A percentile compares a stretch with the other conserved stretches of the same genome.
phyloP scores from a whole-genome alignment of 2,329 filamentous ascomycete genomes.

The Aureobasidium vineae region DNA sequence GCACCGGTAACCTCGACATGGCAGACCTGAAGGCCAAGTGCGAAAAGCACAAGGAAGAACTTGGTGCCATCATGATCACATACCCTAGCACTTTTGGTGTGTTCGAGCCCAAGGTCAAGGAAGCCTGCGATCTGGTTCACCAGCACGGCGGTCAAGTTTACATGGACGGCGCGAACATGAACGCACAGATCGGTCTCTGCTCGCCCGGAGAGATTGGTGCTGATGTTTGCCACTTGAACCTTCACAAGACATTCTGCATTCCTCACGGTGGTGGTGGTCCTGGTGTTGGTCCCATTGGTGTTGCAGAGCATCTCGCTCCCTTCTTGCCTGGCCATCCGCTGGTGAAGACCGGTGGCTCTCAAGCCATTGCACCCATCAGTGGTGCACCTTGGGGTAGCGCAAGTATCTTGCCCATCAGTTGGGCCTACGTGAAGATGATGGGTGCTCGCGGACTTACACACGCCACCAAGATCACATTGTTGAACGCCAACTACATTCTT shows the following conservation, averaged over 20 bases:
- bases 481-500: conserved; percentile 97
- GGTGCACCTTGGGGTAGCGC: conserved; percentile 85
- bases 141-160: conserved; percentile 88
- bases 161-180: conserved; percentile 99
- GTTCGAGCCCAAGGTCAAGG: conserved; percentile 85
- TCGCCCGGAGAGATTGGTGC: conserved; percentile 93
- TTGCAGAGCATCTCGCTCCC: conserved; percentile 73
- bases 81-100: conserved; percentile 95
- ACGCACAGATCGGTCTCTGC: conserved; percentile 93
- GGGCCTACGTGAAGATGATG: conserved; percentile 96
- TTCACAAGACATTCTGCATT: conserved; percentile 99
- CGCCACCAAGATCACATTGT: conserved; percentile 86
- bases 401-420: conserved; percentile 89
- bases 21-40: conserved; percentile 83
- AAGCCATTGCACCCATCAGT: conserved; percentile 69
- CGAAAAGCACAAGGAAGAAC: conserved; percentile 77
- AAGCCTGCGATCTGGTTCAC: conserved; percentile 82
- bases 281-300: conserved; percentile 90
- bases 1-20: conserved; percentile 86
- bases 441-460: conserved; percentile 76
- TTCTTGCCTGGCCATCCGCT: conserved; percentile 73
- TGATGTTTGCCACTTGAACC: conserved; percentile 93
- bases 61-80: conserved; percentile 94
- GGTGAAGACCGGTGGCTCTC: conserved; percentile 55
- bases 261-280: conserved; percentile 93